Evolutionary conservation across 495 filamentous ascomycete species (phyloP), one percentile per base, ranked within the genome.

Genomic region (Tuber umbilicatum): DNA sequence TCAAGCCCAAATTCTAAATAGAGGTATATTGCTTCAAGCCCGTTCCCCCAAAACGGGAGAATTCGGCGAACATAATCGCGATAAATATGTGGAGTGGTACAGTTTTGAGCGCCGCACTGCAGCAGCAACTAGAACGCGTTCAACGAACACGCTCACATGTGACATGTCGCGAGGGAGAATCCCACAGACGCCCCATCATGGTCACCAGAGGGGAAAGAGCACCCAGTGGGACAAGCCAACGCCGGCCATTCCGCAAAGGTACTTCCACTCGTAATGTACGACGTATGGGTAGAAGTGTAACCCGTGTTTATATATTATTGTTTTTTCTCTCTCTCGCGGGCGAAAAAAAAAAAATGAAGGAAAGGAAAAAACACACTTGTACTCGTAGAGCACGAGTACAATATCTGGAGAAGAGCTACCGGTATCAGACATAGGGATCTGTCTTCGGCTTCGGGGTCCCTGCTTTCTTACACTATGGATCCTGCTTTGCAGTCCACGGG

Each of bases 101-200:
- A 71, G 35, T 41, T 78, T 74, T 14, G 75, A 68, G 72, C n/a
- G 71, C 47, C 42, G 19, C 37, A 43, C 75, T 72, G 72, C 75
- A 79, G 68, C 69, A 64, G 45, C 27, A 35, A 31, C 27, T 35
- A 16, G 55, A 67, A 78, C 77, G 72, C 77, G 77, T 74, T 78
- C 76, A 41, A 79, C 72, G 74, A 64, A 64, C 77, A 79, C 77
- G 77, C 76, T 79, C 64, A 50, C 77, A 79, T 79, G 77, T 79
- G 77, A 79, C 77, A 79, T 79, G 76, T 78, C 70, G 77, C 75
- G 76, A 78, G 68, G 14, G 55, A 35, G 55, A 64, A 35, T 35
- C 27, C 55, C 27, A 64, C 27, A 6, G n/a, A 27, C 50, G 2
- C 23, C 21, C 55, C 55, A 64, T 64, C n/a, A 64, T 64, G 27